Evolutionary conservation across 176 grass and related monocot genomes (phyloP).

Genomic region (Coix lacrymajobi): DNA sequence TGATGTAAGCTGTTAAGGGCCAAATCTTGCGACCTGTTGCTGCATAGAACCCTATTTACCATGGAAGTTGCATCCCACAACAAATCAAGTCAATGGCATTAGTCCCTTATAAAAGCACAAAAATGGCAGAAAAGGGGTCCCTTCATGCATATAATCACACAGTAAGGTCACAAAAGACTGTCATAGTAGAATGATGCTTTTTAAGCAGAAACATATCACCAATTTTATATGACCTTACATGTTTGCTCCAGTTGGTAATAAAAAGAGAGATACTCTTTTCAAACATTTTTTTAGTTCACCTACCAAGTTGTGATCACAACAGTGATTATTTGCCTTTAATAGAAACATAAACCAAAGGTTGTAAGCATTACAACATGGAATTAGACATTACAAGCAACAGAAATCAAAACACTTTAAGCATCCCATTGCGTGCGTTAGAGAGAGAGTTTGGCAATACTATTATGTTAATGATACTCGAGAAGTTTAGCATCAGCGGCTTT

Average conservation of each 20-base stretch:
- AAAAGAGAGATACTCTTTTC: neutral
- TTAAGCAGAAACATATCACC: neutral
- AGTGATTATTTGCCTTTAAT: neutral
- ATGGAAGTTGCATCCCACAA: conserved; percentile 41
- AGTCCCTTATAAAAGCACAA: neutral
- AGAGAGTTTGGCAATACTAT: neutral
- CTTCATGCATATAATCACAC: neutral
- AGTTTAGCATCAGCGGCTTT: neutral
- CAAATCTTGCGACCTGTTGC: conserved; percentile 28
- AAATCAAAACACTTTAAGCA: neutral
- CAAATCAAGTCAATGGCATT: conserved; percentile 90
- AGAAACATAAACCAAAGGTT: neutral
- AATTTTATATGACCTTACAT: too few species aligned
- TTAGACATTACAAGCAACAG: neutral
- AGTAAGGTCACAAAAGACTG: neutral
- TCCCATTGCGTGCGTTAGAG: too few species aligned
- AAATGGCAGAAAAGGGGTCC: neutral
- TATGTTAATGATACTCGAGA: neutral
- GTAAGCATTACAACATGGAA: neutral
- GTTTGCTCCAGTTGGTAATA: too few species aligned
- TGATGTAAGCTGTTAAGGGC: conserved; percentile 12
- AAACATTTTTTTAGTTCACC: neutral
- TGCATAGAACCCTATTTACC: conserved; percentile 66
- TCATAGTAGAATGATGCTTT: neutral
- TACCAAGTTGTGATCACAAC: neutral